phyloP scores from a whole-genome alignment of 768 basidiomycete genomes.

The Cystofilobasidium macerans region DNA sequence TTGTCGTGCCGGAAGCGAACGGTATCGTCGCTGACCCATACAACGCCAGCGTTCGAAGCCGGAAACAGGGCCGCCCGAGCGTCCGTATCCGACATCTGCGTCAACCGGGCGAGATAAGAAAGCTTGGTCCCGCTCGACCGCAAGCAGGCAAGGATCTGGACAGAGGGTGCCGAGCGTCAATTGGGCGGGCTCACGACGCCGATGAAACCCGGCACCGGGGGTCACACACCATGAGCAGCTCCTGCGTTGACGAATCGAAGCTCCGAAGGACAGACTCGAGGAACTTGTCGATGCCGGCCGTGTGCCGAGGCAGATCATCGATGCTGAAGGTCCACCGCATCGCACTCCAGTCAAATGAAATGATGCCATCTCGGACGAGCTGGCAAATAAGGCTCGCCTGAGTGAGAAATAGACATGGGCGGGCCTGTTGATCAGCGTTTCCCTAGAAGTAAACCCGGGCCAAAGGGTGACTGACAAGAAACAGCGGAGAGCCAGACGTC shows the following conservation, averaged over 20 bases:
- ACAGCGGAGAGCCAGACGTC: not conserved
- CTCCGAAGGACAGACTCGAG: not conserved
- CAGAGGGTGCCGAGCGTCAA: not conserved
- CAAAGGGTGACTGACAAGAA: not conserved
- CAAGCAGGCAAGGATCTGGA: conserved; percentile 16
- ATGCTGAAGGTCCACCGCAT: conserved; percentile 5
- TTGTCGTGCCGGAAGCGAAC: conserved; percentile 23
- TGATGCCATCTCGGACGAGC: not conserved
- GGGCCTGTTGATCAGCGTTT: not conserved
- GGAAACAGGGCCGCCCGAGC: not conserved
- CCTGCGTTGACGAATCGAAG: not conserved
- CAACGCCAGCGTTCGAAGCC: not conserved
- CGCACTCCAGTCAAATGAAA: not conserved
- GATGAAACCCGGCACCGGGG: not conserved
- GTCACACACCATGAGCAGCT: conserved; percentile 1
- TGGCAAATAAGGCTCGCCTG: not conserved
- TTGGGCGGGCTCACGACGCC: no score
- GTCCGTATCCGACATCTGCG: not conserved
- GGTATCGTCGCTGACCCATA: not conserved
- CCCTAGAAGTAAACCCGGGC: no score
- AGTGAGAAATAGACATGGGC: not conserved
- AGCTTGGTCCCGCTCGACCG: conserved; percentile 8
- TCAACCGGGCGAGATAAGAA: not conserved
- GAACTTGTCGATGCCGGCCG: not conserved
- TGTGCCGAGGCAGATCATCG: conserved; percentile 1